Evolutionary conservation across 495 filamentous ascomycete species (phyloP), one percentile per base, ranked within the genome.

Genomic region (Hamigera avellanea): DNA sequence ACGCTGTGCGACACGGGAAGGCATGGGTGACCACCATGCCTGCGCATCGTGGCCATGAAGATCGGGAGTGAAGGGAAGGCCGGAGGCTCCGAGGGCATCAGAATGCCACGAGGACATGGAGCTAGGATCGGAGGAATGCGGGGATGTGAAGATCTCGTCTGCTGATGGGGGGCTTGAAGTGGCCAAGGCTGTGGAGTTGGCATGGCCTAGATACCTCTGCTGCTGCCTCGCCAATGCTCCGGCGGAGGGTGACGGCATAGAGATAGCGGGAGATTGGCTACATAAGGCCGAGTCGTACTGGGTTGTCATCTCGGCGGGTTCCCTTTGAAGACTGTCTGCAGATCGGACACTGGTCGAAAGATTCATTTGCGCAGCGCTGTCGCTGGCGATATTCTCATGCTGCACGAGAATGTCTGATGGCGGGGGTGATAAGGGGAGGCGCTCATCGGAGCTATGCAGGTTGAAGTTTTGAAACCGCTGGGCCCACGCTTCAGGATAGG

Each of bases 91-190:
- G 27, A 66, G 49, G 31, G 59, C 48, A 38, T 67, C 63, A 13
- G 63, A 61, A 45, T 67, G 55, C 63, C 65, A 69, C 26, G 65
- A 62, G 33, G 59, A 59, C 19, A 67, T 44, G 21, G 62, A 64
- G 15, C 64, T 60, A 35, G 57, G 57, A 33, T 63, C 60, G 15
- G 62, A 66, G 32, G 61, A 65, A 54, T 62, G 56, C 10, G 62
- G 58, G 17, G 62, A 62, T 36, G 62, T 54, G 43, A 67, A 67
- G 17, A 67, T 58, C 13, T 67, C 62, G 43, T 62, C 58, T 19
- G 54, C 50, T 6, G 62, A 57, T 21, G 61, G 56, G 33, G 65
- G 52, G 41, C 60, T 66, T n/a, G 65, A 54, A 36, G 53, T 52
- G 29, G 46, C 46, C 42, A 67, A 49, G 14, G 39, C 33, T 13